A percentile compares a stretch with the other conserved stretches of the same genome.
phyloP scores from a whole-genome alignment of 345 rosid species.

The Syzygium oleosum region DNA sequence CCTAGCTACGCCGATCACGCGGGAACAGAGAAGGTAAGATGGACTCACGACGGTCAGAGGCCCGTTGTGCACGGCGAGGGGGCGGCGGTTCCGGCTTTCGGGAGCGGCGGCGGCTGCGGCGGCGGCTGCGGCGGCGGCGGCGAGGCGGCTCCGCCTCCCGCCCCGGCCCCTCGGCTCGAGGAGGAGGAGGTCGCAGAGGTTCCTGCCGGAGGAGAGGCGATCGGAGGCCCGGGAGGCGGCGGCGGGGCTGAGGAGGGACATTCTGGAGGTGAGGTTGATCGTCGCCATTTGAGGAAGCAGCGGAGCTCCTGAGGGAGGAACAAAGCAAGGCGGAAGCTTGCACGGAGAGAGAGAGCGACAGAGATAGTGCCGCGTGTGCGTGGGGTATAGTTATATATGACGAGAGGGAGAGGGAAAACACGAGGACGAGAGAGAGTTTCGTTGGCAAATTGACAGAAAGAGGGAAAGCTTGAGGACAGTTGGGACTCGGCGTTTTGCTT shows the following conservation, averaged over 20 bases:
- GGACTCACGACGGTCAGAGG: slow-evolving; percentile 35
- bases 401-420: neutral
- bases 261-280: slow-evolving; percentile 1
- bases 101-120: neutral
- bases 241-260: slow-evolving; percentile 1
- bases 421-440: neutral
- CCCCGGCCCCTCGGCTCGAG: slow-evolving; percentile 2
- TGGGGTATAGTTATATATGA: neutral
- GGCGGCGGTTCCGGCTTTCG: slow-evolving; percentile 2
- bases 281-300: slow-evolving; percentile 2
- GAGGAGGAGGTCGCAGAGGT: slow-evolving; percentile 6
- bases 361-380: neutral
- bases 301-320: neutral
- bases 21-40: neutral
- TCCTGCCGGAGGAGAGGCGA: slow-evolving; percentile 31
- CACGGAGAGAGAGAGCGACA: neutral
- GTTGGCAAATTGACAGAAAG: neutral
- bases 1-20: neutral
- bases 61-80: slow-evolving; percentile 25
- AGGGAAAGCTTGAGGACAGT: neutral
- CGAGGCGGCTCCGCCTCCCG: slow-evolving; percentile 2
- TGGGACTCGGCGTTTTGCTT: neutral
- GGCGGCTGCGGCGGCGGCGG: neutral
- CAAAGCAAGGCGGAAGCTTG: neutral
- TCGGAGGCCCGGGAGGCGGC: neutral